Evolutionary conservation across 345 rosid genomes (phyloP).

Genomic region (Aquilaria malaccensis): DNA sequence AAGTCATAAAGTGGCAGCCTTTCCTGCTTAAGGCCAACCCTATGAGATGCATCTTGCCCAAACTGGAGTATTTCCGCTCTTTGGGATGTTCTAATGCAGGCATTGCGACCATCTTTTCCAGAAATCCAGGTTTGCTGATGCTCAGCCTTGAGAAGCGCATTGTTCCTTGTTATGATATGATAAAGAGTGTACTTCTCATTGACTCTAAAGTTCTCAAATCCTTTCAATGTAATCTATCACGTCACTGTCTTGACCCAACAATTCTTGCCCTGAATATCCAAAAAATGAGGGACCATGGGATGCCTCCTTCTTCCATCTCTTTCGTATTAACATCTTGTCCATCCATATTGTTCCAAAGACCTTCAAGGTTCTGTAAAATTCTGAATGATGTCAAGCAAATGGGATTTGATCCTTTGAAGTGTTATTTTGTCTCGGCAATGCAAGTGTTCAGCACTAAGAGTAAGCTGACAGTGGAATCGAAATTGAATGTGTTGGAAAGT

Average conservation of each 20-base stretch:
- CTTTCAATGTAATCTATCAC: not conserved
- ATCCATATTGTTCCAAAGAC: not conserved
- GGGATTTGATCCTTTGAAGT: not conserved
- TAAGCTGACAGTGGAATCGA: not conserved
- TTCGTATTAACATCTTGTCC: not conserved
- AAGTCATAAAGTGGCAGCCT: constrained; percentile 28
- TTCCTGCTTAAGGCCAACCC: constrained; percentile 10
- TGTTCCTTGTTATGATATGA: not conserved
- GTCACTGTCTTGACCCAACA: not conserved
- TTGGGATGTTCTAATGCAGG: not conserved
- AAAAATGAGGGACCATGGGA: not conserved
- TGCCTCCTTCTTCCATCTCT: not conserved
- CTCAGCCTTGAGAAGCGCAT: not conserved
- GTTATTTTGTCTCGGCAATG: not conserved
- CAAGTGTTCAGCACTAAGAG: not conserved
- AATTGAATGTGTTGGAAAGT: not conserved
- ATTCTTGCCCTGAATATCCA: not conserved
- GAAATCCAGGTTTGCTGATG: not conserved
- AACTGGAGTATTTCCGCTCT: not conserved
- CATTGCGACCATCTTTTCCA: not conserved
- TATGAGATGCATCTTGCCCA: not conserved
- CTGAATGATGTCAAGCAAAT: not conserved
- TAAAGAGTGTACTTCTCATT: not conserved
- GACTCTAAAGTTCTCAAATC: not conserved
- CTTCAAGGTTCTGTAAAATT: not conserved